Conservation (phyloP, 495 filamentous ascomycete genomes). For the Cercophora samala region DNA sequence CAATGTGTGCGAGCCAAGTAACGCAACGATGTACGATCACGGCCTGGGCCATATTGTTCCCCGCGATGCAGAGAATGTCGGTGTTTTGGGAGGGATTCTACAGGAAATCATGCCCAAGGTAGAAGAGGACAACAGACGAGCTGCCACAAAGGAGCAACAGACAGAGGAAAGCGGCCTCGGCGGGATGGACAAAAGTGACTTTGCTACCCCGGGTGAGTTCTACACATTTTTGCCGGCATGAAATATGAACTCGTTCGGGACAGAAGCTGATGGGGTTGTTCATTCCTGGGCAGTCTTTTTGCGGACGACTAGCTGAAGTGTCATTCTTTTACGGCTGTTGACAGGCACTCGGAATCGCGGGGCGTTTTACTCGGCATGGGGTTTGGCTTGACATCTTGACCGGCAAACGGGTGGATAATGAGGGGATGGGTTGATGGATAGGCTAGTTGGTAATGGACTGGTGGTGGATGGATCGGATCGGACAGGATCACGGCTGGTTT, state of each 20-base stretch:
- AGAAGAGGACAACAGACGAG: constrained; percentile 19
- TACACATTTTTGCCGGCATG: neutral
- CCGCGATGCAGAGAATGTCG: constrained; percentile 46
- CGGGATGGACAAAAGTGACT: neutral
- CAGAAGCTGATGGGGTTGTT: neutral
- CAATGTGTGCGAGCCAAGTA: constrained; percentile 53
- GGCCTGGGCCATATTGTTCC: constrained; percentile 55
- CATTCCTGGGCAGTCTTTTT: neutral
- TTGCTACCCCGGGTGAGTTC: neutral
- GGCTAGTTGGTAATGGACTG: neutral
- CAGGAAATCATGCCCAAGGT: constrained; percentile 29
- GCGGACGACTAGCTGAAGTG: neutral
- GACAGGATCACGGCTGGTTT: neutral
- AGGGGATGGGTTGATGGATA: neutral
- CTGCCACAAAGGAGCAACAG: neutral
- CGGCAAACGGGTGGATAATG: neutral
- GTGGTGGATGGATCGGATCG: neutral
- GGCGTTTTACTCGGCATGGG: neutral
- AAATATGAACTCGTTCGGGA: neutral
- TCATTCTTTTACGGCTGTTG: too few species aligned
- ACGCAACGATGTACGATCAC: constrained; percentile 53
- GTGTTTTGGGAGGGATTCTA: constrained; percentile 39
- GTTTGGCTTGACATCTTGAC: neutral
- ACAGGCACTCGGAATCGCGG: neutral
- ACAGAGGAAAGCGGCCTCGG: neutral